A percentile compares a stretch with the other conserved stretches of the same genome.
phyloP scores from a whole-genome alignment of 495 filamentous ascomycete genomes.

The Penicillium subrubescens region DNA sequence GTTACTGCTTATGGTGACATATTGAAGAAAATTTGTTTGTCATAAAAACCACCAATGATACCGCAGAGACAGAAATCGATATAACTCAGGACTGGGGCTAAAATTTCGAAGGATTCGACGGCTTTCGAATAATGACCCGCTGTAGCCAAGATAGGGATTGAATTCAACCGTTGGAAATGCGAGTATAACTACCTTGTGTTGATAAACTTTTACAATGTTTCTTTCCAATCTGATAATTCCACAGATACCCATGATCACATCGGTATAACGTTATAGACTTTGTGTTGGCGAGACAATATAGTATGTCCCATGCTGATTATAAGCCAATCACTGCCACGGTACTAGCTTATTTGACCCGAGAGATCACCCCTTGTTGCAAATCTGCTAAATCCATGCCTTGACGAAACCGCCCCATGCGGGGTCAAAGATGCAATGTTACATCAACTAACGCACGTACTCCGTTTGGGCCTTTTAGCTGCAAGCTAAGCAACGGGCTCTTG shows the following conservation, averaged over 20 bases:
- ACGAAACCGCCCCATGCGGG: not conserved
- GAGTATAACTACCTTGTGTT: not conserved
- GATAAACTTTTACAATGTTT: not conserved
- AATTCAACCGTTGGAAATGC: not conserved
- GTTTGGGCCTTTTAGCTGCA: not conserved
- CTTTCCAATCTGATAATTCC: not conserved
- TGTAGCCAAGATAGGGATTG: not conserved
- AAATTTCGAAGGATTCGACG: not conserved
- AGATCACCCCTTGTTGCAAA: not conserved
- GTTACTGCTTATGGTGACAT: not conserved
- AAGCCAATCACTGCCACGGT: not conserved
- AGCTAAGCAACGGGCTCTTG: not conserved
- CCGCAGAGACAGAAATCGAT: not conserved
- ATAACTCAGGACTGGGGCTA: not conserved
- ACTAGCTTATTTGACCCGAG: not conserved
- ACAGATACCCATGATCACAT: not conserved
- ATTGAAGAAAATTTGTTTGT: not conserved
- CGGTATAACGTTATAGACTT: not conserved
- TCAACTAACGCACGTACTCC: not conserved
- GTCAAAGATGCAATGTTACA: not conserved
- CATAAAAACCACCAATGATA: not conserved
- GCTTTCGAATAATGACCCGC: not conserved
- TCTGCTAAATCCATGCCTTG: not conserved
- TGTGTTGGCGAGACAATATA: not conserved
- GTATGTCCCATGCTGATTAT: not conserved